phyloP scores from a whole-genome alignment of 2,329 filamentous ascomycete genomes.

The Stromatinia cepivora region DNA sequence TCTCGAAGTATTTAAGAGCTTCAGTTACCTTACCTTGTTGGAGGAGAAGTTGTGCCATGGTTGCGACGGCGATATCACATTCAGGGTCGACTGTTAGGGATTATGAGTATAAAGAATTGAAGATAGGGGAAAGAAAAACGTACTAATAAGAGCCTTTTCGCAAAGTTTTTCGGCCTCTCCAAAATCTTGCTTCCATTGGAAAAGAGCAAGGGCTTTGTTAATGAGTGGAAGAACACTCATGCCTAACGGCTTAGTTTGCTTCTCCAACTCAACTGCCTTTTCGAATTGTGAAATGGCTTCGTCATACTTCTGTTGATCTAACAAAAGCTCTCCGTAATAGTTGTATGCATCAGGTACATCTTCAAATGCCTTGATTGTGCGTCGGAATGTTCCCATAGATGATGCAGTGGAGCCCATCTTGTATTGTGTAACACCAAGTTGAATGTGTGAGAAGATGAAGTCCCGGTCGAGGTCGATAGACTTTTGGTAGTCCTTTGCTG shows the following conservation, averaged over 20 bases:
- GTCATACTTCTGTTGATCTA: conserved; percentile 93
- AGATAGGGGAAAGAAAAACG: conserved; percentile 44
- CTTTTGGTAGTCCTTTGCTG: conserved; percentile 98
- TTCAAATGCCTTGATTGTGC: conserved; percentile 98
- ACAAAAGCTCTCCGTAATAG: conserved; percentile 95
- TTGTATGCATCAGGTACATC: conserved; percentile 98
- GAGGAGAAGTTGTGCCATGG: conserved; percentile 94
- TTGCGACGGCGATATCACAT: conserved; percentile 97
- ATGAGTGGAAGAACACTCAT: conserved; percentile 98
- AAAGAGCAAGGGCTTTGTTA: conserved; percentile 95
- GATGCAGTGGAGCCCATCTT: conserved; percentile 99
- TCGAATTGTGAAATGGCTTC: conserved; percentile 99
- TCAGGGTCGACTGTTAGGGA: conserved; percentile 79
- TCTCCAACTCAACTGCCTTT: conserved; percentile 98
- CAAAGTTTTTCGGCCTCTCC: conserved; percentile 92
- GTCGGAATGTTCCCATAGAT: conserved; percentile 96
- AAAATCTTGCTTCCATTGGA: conserved; percentile 99
- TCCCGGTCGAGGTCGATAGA: conserved; percentile 94
- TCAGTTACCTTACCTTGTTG: conserved; percentile 97
- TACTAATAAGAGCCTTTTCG: conserved; percentile 95
- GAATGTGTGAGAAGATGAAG: conserved; percentile 99
- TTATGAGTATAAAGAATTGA: conserved; percentile 20
- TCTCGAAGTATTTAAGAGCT: conserved; percentile 94
- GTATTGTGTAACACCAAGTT: conserved; percentile 98
- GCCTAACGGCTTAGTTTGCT: conserved; percentile 84